A percentile compares a stretch with the other conserved stretches of the same genome.
These are phyloP conservation scores for Hygrophoropsis aurantiaca DNA, from an alignment of 768 basidiomycete species.

Conservation along the genomic window DNA sequence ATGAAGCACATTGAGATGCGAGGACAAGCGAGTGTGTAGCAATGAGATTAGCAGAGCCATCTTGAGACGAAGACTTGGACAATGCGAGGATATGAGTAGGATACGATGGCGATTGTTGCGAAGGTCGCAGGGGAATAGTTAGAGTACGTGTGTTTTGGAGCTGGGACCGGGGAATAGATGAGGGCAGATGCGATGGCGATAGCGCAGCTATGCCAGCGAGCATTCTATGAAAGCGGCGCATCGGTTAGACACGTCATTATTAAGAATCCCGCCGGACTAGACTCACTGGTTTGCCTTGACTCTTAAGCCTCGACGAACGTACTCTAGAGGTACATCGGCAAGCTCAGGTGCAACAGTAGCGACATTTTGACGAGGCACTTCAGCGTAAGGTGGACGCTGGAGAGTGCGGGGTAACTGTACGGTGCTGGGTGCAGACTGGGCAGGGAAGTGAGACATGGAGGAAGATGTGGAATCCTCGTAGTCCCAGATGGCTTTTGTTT, in stretches of 20 bases:
- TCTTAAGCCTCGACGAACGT: conserved; percentile 54
- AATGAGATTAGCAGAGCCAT: conserved; percentile 39
- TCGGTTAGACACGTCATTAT: conserved; percentile 1
- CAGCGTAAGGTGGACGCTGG: conserved; percentile 56
- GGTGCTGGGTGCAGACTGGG: conserved; percentile 28
- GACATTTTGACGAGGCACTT: conserved; percentile 57
- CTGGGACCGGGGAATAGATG: conserved; percentile 27
- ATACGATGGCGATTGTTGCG: conserved; percentile 19
- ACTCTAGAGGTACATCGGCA: conserved; percentile 56
- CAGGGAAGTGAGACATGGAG: conserved; percentile 22
- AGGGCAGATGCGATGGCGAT: conserved; percentile 44
- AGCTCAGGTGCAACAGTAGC: conserved; percentile 53
- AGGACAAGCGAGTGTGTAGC: conserved; percentile 72
- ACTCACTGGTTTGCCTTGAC: conserved; percentile 45
- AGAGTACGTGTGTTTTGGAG: conserved; percentile 31
- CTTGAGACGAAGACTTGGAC: conserved; percentile 22
- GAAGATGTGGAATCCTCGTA: conserved; percentile 26
- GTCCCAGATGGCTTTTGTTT: conserved; percentile 36
- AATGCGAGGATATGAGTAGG: conserved; percentile 60
- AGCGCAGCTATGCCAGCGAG: conserved; percentile 45
- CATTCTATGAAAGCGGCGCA: conserved; percentile 24
- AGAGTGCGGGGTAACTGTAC: conserved; percentile 76
- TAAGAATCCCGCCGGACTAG: background rate
- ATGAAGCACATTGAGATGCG: conserved; percentile 64
- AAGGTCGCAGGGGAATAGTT: conserved; percentile 30